These are phyloP conservation scores for Erodium trifolium DNA, from an alignment of 441 rosid species.

Conservation along the genomic window DNA sequence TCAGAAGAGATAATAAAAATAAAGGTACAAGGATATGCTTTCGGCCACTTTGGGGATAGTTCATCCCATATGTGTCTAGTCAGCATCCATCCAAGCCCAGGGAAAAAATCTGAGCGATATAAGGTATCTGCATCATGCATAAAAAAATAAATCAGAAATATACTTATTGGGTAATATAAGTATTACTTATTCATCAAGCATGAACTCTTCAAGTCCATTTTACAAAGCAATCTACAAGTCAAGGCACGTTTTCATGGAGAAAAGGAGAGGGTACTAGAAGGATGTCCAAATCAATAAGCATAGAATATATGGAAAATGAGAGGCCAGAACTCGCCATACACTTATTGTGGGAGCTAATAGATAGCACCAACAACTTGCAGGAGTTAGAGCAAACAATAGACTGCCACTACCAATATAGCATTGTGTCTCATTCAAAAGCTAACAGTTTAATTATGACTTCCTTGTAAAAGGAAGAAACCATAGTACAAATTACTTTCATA, in stretches of 20 bases:
- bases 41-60: conserved; percentile 98
- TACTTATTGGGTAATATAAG: neutral
- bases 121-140: conserved; percentile 55
- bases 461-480: neutral
- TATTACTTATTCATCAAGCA: neutral
- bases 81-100: conserved; percentile 99
- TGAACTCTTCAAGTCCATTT: neutral
- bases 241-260: neutral
- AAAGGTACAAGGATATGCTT: conserved; percentile 79
- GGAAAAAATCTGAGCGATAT: conserved; percentile 93
- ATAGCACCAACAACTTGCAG: neutral
- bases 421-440: conserved; percentile 1
- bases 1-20: neutral
- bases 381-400: neutral
- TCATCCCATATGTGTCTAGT: conserved; percentile 79
- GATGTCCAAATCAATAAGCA: neutral
- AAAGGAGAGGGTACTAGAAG: neutral
- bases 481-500: neutral
- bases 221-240: conserved; percentile 2
- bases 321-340: neutral
- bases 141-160: conserved; percentile 21
- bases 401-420: neutral
- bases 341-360: neutral
- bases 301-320: neutral
- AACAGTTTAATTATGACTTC: neutral